Evolutionary conservation across 1,139 yeast species (phyloP), one percentile per base, ranked within the genome.

Genomic region (Saccharomycopsis hybrid): DNA sequence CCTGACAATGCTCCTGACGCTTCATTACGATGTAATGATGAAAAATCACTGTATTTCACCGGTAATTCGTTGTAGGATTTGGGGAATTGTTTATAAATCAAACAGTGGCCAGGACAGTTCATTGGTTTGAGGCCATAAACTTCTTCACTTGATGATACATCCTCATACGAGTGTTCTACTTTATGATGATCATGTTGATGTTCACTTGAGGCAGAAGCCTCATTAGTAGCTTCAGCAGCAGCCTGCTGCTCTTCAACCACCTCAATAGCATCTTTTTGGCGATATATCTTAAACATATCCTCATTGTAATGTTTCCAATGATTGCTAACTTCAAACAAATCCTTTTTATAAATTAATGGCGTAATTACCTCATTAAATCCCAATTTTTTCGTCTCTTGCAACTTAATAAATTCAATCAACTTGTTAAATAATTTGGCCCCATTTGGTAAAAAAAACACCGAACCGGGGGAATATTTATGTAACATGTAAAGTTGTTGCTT

Each of bases 71-170:
- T 79, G 63, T 88, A 88, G 0, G 96, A 86, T 58, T 95, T 79
- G 54, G 89, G 95, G 57, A 85, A 81, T 57, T 82, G 78, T 55
- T 84, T 78, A 70, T 82, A 94, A 57, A 94, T 80, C 53, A 92
- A 65, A 64, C 98, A 94, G 65, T 94, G 99, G 1, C 97, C 97
- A 0, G 99, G 98, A 65, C 98, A 92, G 69, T 92, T 94, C 98
- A 92, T 92, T 29, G 98, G 98, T 65, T 92, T 92, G 55, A 92
- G 72, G 2, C 96, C 96, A 62, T 78, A 87, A 48, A 66, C 70
- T n/a, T 45, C 44, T n/a, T n/a, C n/a, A n/a, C n/a, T n/a, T n/a
- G n/a, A n/a, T n/a, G n/a, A n/a, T n/a, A n/a, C n/a, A n/a, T n/a
- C n/a, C n/a, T n/a, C n/a, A n/a, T n/a, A n/a, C n/a, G n/a, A n/a